These are phyloP conservation scores for Telopea speciosissima DNA, from an alignment of 177 flowering plant genomes.

Conservation along the genomic window DNA sequence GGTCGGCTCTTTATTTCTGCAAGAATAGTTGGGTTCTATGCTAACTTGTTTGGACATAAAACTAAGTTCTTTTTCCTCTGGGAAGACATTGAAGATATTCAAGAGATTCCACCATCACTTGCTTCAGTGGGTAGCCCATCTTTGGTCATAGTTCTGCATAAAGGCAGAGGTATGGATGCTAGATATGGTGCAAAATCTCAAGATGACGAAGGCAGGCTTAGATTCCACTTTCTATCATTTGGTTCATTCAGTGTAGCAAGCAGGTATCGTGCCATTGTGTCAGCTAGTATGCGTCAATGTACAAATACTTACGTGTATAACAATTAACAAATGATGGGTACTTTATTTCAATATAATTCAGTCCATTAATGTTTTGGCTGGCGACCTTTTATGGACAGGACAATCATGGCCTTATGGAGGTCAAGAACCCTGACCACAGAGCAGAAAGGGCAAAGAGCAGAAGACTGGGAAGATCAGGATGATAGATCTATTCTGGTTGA, in stretches of 20 bases:
- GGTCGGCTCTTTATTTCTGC: slow-evolving; percentile 73
- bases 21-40: slow-evolving; percentile 71
- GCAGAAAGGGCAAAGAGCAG: slow-evolving; percentile 41
- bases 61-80: slow-evolving; percentile 74
- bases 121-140: slow-evolving; percentile 71
- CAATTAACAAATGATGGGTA: not conserved
- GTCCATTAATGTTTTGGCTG: not conserved
- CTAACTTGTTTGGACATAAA: slow-evolving; percentile 71
- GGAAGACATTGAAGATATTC: slow-evolving; percentile 81
- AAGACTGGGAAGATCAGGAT: slow-evolving; percentile 46
- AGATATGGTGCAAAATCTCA: slow-evolving; percentile 68
- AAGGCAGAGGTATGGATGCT: slow-evolving; percentile 65
- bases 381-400: slow-evolving; percentile 33
- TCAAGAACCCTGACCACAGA: slow-evolving; percentile 44
- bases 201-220: slow-evolving; percentile 75
- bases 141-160: slow-evolving; percentile 45
- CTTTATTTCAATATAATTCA: no score
- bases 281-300: not conserved
- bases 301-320: not conserved
- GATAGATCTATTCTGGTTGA: slow-evolving; percentile 26
- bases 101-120: slow-evolving; percentile 55
- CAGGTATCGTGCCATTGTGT: slow-evolving; percentile 38
- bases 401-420: slow-evolving; percentile 82
- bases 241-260: slow-evolving; percentile 56
- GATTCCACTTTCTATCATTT: slow-evolving; percentile 67